A percentile compares a stretch with the other conserved stretches of the same genome.
Conservation (phyloP, 179 eudicot genomes). For the Amaranthus tricolor region DNA sequence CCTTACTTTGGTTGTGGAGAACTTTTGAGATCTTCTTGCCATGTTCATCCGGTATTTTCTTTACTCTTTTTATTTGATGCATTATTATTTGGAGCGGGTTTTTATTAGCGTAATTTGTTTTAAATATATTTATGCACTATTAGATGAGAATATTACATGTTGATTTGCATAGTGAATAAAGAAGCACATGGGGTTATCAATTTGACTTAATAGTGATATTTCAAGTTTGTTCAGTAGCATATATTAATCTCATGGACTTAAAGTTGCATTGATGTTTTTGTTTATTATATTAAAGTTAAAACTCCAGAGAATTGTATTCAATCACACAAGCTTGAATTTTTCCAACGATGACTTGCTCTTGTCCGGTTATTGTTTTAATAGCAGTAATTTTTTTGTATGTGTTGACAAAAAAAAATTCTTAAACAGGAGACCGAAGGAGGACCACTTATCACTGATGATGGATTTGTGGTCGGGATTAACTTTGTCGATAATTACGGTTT, state of each 20-base stretch:
- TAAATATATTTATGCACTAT: background rate
- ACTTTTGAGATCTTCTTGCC: background rate
- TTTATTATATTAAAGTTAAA: background rate
- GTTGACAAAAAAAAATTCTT: too few relatives aligned
- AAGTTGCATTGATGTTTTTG: background rate
- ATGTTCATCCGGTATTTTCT: background rate
- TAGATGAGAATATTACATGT: background rate
- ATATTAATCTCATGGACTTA: background rate
- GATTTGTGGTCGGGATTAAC: too few relatives aligned
- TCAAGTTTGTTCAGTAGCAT: background rate
- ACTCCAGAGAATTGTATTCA: background rate
- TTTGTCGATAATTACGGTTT: too few relatives aligned
- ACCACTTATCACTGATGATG: too few relatives aligned
- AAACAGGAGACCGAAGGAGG: too few relatives aligned
- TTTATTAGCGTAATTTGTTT: background rate
- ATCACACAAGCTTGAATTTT: background rate
- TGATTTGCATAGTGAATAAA: background rate
- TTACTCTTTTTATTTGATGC: background rate
- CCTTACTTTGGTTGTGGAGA: too few relatives aligned
- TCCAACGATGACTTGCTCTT: too few relatives aligned
- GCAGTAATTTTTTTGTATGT: too few relatives aligned
- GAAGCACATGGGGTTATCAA: conserved; percentile 1
- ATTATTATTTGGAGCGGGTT: background rate
- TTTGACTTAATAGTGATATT: background rate
- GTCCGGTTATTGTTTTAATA: too few relatives aligned